Evolutionary conservation across 305 asterid genomes (phyloP).

Genomic region (Fraxinus baroniana): DNA sequence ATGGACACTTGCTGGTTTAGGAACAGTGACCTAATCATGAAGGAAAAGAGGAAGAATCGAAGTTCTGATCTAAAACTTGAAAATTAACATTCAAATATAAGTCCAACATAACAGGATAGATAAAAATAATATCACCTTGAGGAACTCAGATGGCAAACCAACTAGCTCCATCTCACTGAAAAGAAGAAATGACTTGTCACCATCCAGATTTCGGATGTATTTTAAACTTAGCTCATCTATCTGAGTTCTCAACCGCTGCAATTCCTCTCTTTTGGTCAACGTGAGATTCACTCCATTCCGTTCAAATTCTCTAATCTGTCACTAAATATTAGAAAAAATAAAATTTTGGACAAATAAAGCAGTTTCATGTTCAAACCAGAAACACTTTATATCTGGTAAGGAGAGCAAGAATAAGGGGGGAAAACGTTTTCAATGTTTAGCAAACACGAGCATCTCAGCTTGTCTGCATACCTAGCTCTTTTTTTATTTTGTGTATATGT

Average conservation of each 20-base stretch:
- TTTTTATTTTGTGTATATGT: slow-evolving; percentile 8
- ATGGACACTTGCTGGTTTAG: slow-evolving; percentile 1
- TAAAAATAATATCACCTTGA: slow-evolving; percentile 50
- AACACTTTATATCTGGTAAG: background rate
- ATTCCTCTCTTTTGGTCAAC: slow-evolving; percentile 77
- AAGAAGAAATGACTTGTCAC: slow-evolving; percentile 61
- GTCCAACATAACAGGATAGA: slow-evolving; percentile 10
- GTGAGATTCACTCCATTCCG: slow-evolving; percentile 85
- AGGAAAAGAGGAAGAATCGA: slow-evolving; percentile 23
- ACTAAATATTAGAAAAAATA: slow-evolving; percentile 57
- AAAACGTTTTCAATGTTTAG: slow-evolving; percentile 10
- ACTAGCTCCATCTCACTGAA: slow-evolving; percentile 64
- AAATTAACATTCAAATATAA: background rate
- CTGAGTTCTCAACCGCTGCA: slow-evolving; percentile 68
- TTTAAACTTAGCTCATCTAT: slow-evolving; percentile 81
- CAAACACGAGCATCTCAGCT: slow-evolving; percentile 12
- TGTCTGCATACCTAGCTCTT: background rate
- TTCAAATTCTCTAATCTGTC: slow-evolving; percentile 98
- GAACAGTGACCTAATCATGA: slow-evolving; percentile 1
- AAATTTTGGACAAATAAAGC: slow-evolving; percentile 38
- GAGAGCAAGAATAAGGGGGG: slow-evolving; percentile 1
- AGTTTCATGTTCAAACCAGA: slow-evolving; percentile 20
- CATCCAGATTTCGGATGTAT: slow-evolving; percentile 74
- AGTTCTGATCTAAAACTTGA: background rate
- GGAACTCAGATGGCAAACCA: slow-evolving; percentile 81